These are phyloP conservation scores for Pythium guiyangense DNA, from an alignment of 352 stramenopile genomes.

Conservation along the genomic window DNA sequence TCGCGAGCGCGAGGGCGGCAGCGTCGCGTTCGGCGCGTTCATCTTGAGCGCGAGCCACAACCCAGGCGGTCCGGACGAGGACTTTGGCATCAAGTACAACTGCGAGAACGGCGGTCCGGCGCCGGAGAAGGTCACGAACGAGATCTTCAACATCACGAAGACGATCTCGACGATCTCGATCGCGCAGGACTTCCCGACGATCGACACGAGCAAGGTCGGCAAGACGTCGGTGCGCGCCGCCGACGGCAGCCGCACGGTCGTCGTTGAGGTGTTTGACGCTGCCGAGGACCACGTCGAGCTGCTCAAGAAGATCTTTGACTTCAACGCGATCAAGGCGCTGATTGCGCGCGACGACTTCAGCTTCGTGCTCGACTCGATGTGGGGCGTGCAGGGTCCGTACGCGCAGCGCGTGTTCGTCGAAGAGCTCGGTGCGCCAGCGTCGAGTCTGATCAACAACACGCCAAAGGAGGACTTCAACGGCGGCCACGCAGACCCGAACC, in stretches of 20 bases:
- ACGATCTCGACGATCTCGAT: constrained; percentile 95
- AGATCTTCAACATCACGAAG: constrained; percentile 95
- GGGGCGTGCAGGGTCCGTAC: constrained; percentile 96
- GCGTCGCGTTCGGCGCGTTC: constrained; percentile 93
- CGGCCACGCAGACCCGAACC: constrained; percentile 98
- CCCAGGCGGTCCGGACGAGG: constrained; percentile 95
- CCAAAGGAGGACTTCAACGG: constrained; percentile 97
- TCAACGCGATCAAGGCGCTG: constrained; percentile 92
- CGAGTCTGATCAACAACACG: constrained; percentile 89
- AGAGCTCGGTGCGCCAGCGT: constrained; percentile 87
- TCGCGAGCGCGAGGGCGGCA: constrained; percentile 91
- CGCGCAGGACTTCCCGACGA: constrained; percentile 69
- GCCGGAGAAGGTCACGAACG: constrained; percentile 96
- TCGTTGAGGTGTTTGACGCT: constrained; percentile 96
- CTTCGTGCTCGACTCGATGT: constrained; percentile 98
- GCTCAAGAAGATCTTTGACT: constrained; percentile 98
- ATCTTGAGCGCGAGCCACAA: constrained; percentile 99
- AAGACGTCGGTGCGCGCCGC: constrained; percentile 74
- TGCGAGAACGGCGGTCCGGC: constrained; percentile 96
- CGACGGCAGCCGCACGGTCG: constrained; percentile 88
- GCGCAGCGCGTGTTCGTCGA: constrained; percentile 95
- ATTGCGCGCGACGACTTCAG: constrained; percentile 91
- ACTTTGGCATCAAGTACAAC: constrained; percentile 99
- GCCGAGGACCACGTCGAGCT: constrained; percentile 94
- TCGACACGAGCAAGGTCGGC: constrained; percentile 71